Evolutionary conservation across 148 eudicot genomes (phyloP), one percentile per base, ranked within the genome.

Genomic region (Chenopodium album): DNA sequence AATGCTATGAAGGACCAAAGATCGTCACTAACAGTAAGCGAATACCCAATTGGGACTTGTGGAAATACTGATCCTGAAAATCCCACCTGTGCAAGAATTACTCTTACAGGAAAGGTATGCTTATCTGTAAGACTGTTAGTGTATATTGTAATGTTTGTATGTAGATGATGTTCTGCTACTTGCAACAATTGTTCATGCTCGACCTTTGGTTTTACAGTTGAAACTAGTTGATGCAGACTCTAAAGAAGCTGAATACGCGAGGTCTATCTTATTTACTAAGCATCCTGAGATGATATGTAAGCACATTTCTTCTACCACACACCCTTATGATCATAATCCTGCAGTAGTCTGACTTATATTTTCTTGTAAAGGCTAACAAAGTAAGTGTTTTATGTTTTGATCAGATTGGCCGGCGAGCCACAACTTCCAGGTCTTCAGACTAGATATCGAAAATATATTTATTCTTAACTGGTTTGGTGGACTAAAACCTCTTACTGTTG

Each of bases 281-380:
- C 98, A 95, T 76, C 89, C 91, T 77, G 98, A 91, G 88, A 95
- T 95, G 98, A 83, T 87, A 87, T 86, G 98, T 95, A 85, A 60
- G 65, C 0, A 62, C 7, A 20, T 56, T 3, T 0, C 16, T 0
- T 13, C 60, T 56, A 4, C 4, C 44, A 41, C 44, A 37, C 44
- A 37, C 44, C 44, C 44, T 37, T 37, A 32, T 32, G 0, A 32
- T 32, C 34, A 3, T 32, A 32, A 32, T 32, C 34, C 34, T 32
- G 2, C 2, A 32, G 34, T 32, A 32, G 34, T 32, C 34, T 32
- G 34, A 32, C 34, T 32, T 2, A 32, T 44, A n/a, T n/a, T 14
- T 79, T 32, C 2, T 14, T 72, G 14, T 47, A 31, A 7, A 29
- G 52, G 63, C 47, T 82, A 9, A 82, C 41, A 31, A 47, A 22